Evolutionary conservation across 345 rosid genomes (phyloP).

Genomic region (Clausena lansium): DNA sequence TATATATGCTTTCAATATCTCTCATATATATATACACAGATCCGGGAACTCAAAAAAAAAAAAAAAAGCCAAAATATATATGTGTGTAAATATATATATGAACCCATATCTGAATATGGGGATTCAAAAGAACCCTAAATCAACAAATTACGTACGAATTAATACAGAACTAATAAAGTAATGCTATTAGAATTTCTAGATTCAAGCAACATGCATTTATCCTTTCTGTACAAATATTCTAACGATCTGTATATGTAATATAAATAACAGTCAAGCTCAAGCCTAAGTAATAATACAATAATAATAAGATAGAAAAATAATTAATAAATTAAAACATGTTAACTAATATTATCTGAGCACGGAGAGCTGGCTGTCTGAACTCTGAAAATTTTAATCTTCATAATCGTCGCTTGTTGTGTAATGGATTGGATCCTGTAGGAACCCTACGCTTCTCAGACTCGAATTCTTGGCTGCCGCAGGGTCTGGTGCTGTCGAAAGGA

Average conservation of each 20-base stretch:
- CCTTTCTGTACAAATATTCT: slow-evolving; percentile 13
- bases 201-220: neutral
- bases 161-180: neutral
- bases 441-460: slow-evolving; percentile 21
- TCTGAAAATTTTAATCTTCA: neutral
- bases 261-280: neutral
- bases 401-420: slow-evolving; percentile 17
- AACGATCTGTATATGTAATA: neutral
- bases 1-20: neutral
- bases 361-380: neutral
- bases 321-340: neutral
- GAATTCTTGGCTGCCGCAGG: neutral
- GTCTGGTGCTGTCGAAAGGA: neutral
- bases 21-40: neutral
- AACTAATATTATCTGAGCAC: neutral
- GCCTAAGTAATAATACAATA: neutral
- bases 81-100: neutral
- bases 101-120: slow-evolving; percentile 3
- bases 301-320: neutral
- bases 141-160: neutral
- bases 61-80: no score
- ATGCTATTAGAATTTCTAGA: neutral
- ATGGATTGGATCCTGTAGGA: slow-evolving; percentile 29
- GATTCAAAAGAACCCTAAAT: neutral
- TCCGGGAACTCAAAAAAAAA: neutral